phyloP scores from a whole-genome alignment of 305 asterid genomes.

The Stenogyne calaminthoides region DNA sequence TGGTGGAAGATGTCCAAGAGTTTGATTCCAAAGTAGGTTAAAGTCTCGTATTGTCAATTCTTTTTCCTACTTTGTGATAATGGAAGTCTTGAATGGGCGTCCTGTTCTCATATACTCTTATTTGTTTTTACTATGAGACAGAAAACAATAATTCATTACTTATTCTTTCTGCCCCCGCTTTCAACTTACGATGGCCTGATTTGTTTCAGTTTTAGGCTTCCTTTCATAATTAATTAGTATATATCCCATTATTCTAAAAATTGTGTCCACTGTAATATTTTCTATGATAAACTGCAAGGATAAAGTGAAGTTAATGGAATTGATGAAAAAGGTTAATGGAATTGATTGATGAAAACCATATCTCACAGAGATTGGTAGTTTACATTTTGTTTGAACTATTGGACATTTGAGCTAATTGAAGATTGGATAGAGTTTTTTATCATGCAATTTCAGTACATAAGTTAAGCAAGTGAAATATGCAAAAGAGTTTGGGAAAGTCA shows the following conservation, averaged over 20 bases:
- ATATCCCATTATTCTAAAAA: neutral
- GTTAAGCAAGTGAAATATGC: neutral
- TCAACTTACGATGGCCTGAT: constrained; percentile 1
- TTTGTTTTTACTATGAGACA: constrained; percentile 2
- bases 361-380: neutral
- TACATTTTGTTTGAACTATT: neutral
- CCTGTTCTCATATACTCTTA: neutral
- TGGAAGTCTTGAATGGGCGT: constrained; percentile 23
- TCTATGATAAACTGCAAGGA: neutral
- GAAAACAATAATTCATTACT: neutral
- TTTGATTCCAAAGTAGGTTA: constrained; percentile 87
- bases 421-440: neutral
- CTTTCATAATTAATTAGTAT: constrained; percentile 1
- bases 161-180: neutral
- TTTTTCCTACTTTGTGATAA: constrained; percentile 5
- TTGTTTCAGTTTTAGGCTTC: constrained; percentile 17
- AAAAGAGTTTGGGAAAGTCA: neutral
- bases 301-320: neutral
- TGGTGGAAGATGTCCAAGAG: constrained; percentile 91
- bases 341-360: neutral
- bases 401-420: neutral
- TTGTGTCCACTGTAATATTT: neutral
- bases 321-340: neutral
- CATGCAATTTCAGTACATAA: neutral
- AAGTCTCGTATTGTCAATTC: constrained; percentile 8